These are phyloP conservation scores for Kalaharituber pfeilii DNA, from an alignment of 2,329 filamentous ascomycete genomes.

Conservation along the genomic window DNA sequence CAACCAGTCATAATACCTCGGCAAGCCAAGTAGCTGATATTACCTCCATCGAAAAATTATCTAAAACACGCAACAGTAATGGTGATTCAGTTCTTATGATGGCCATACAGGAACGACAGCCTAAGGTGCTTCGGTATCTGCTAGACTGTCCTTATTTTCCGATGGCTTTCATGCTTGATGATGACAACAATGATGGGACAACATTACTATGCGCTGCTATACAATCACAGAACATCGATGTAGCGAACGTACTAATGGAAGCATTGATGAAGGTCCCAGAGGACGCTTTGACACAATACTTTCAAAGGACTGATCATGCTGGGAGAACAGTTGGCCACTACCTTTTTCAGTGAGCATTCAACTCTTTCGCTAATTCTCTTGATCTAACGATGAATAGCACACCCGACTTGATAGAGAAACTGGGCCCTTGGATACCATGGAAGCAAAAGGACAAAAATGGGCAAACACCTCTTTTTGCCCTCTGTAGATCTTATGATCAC, in stretches of 20 bases:
- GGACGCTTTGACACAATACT: conserved; percentile 34
- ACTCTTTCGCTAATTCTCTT: too few relatives aligned
- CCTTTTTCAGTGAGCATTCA: conserved; percentile 49
- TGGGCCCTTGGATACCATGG: conserved; percentile 73
- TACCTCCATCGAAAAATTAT: conserved; percentile 28
- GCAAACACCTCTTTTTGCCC: conserved; percentile 88
- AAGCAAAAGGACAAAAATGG: conserved; percentile 84
- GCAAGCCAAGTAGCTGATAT: conserved; percentile 15
- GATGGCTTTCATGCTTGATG: conserved; percentile 51
- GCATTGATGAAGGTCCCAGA: conserved; percentile 19
- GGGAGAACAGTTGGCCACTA: conserved; percentile 91
- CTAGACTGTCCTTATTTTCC: conserved; percentile 62
- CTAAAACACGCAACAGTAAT: conserved; percentile 39
- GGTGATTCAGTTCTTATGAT: conserved; percentile 84
- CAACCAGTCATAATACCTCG: neutral
- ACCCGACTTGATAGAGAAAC: conserved; percentile 56
- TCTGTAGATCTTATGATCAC: conserved; percentile 92
- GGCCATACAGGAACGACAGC: conserved; percentile 56
- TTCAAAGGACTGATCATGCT: conserved; percentile 60
- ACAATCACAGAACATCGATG: conserved; percentile 57
- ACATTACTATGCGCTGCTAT: conserved; percentile 80
- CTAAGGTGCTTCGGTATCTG: conserved; percentile 60
- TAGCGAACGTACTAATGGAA: conserved; percentile 58
- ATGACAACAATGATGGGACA: conserved; percentile 76
- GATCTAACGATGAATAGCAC: conserved; percentile 29